Percentiles rank a stretch among this genome's conserved stretches.
These are phyloP conservation scores for Hypsizygus marmoreus DNA, from an alignment of 768 basidiomycete species.

Conservation along the genomic window DNA sequence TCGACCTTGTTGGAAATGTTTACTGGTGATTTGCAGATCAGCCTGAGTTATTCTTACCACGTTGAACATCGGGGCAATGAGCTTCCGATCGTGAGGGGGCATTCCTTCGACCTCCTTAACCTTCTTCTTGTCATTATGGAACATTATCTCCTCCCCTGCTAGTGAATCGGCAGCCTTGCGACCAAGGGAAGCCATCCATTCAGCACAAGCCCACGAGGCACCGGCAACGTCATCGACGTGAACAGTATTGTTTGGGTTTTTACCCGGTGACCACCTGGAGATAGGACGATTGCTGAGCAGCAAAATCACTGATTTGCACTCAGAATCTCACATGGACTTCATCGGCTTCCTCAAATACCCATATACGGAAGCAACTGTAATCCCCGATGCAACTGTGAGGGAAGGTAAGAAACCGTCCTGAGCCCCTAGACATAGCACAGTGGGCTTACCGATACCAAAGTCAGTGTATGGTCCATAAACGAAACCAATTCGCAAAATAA, in stretches of 20 bases:
- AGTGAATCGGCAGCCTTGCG: conserved; percentile 61
- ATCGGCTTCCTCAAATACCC: conserved; percentile 82
- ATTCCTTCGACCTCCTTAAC: conserved; percentile 64
- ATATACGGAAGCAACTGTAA: conserved; percentile 79
- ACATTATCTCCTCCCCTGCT: conserved; percentile 68
- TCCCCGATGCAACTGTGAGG: conserved; percentile 61
- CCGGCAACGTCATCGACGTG: conserved; percentile 82
- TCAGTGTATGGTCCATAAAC: conserved; percentile 83
- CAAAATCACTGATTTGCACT: conserved; percentile 1
- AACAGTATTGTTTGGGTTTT: conserved; percentile 71
- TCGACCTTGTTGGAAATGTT: conserved; percentile 54
- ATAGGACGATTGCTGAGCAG: conserved; percentile 14
- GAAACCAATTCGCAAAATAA: conserved; percentile 73
- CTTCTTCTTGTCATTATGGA: conserved; percentile 74
- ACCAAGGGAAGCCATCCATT: conserved; percentile 71
- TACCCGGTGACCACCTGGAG: conserved; percentile 77
- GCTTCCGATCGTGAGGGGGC: conserved; percentile 53
- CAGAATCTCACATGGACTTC: conserved; percentile 68
- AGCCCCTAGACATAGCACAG: conserved; percentile 4
- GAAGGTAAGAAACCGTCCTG: conserved; percentile 12
- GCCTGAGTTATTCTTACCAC: conserved; percentile 45
- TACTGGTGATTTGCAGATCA: background rate
- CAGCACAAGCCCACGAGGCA: conserved; percentile 71
- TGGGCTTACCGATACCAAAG: conserved; percentile 61
- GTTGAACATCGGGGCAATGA: conserved; percentile 81